These are phyloP conservation scores for Cordyceps farinosa DNA, from an alignment of 2,329 filamentous ascomycete species.

Conservation along the genomic window DNA sequence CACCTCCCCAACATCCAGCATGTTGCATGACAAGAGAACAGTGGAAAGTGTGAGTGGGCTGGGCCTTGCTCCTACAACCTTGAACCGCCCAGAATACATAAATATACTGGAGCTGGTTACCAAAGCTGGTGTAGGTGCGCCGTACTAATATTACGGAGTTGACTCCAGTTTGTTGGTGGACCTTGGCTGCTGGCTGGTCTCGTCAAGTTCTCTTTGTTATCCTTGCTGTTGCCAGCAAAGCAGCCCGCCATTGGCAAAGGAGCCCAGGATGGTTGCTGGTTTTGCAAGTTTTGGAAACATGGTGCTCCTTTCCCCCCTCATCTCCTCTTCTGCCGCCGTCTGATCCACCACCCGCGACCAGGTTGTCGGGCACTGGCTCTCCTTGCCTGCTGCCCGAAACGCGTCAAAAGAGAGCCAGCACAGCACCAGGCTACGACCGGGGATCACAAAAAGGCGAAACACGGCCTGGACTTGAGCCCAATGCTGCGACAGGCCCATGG, in stretches of 20 bases:
- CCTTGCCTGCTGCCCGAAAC: background rate
- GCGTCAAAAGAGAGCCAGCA: background rate
- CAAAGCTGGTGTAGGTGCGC: background rate
- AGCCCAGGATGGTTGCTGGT: background rate
- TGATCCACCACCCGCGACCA: conserved; percentile 1
- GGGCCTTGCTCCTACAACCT: background rate
- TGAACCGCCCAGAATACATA: background rate
- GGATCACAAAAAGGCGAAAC: conserved; percentile 9
- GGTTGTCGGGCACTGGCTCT: background rate
- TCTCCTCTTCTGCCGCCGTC: conserved; percentile 4
- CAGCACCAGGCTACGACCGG: background rate
- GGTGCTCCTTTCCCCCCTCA: background rate
- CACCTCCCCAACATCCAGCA: background rate
- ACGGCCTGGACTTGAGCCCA: conserved; percentile 9
- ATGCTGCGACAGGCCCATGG: conserved; percentile 12
- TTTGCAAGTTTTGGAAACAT: background rate
- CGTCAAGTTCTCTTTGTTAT: background rate
- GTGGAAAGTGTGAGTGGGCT: conserved; percentile 6
- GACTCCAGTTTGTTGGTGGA: conserved; percentile 14
- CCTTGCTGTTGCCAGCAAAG: background rate
- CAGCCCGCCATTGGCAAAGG: background rate
- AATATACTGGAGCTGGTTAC: background rate
- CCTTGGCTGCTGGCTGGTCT: background rate
- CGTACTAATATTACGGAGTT: background rate
- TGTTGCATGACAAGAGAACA: background rate